Evolutionary conservation across 371 early-diverging fungal genomes (phyloP), one percentile per base, ranked within the genome.

Genomic region (Syncephalastrum contaminatum): DNA sequence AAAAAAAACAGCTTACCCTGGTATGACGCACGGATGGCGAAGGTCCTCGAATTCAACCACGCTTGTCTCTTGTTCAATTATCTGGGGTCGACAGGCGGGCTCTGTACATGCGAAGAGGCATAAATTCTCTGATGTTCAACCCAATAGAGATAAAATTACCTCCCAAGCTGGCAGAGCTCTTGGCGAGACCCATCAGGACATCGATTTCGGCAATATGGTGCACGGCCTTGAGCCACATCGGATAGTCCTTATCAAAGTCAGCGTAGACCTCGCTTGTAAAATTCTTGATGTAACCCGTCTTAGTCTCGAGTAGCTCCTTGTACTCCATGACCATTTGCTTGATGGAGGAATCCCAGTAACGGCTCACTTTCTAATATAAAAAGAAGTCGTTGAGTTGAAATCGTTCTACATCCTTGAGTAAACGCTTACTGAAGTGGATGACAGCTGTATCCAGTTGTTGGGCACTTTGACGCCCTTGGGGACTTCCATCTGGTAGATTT

Each of bases 401-500:
- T 21, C 43, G 16, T 10, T 5, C 19, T 19, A 20, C 49, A 48
- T 8, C 49, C 19, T n/a, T 22, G 18, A 1, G 36, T n/a, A 21
- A 2, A 30, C 6, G 56, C 65, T 67, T 69, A 88, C 87, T 67
- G 83, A 81, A 3, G 97, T 98, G 13, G 82, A 80, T 4, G 92
- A 91, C 55, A 92, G 67, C 47, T 88, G 76, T 21, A 82, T 72
- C 89, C 93, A 99, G 52, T 86, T 74, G 36, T 56, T 56, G 1
- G 98, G 98, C 10, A 94, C 92, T 20, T 85, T 79, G 42, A 91
- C 73, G 42, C 69, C 80, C 44, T 81, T 77, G 1, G 98, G 91
- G 2, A 94, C 83, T 66, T 99, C 99, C 14, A 99, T 67, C 73
- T 95, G 96, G 70, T 91, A 96, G 8, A 93, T 82, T 63, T 99